A percentile compares a stretch with the other conserved stretches of the same genome.
Conservation (phyloP, 495 filamentous ascomycete species). For the Neurospora sp. region DNA sequence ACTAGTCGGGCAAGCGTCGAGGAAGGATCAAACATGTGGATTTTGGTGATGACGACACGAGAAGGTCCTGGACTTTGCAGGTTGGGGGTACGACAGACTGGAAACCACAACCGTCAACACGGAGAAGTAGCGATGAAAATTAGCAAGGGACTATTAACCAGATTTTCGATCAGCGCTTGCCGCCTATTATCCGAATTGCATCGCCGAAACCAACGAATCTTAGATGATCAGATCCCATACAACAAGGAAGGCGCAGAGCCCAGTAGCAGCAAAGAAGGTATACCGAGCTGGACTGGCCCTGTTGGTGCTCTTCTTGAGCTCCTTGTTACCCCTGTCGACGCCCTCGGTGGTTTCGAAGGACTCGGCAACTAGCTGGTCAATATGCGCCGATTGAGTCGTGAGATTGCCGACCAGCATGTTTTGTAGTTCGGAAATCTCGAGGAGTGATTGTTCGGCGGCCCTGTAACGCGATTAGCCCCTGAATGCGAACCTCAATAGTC, state of each 20-base stretch:
- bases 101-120: not conserved
- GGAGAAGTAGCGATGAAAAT: not conserved
- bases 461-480: conserved; percentile 32
- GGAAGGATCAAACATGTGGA: not conserved
- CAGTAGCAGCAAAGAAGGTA: conserved; percentile 80
- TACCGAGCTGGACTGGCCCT: conserved; percentile 73
- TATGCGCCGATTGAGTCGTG: conserved; percentile 70
- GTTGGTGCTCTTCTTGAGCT: conserved; percentile 78
- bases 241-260: conserved; percentile 70
- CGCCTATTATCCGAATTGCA: not conserved
- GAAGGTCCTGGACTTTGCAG: not conserved
- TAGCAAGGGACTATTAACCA: not conserved
- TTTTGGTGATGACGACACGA: not conserved
- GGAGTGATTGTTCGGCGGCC: conserved; percentile 77
- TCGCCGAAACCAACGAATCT: not conserved
- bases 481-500: not conserved
- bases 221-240: conserved; percentile 92
- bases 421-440: conserved; percentile 91
- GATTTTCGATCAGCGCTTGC: not conserved
- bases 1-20: not conserved
- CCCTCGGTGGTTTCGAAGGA: conserved; percentile 73
- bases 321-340: conserved; percentile 78
- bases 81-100: not conserved
- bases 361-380: conserved; percentile 82
- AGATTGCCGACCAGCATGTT: conserved; percentile 79